Conservation (phyloP, 768 basidiomycete genomes). For the Phlegmacium glaucopus region DNA sequence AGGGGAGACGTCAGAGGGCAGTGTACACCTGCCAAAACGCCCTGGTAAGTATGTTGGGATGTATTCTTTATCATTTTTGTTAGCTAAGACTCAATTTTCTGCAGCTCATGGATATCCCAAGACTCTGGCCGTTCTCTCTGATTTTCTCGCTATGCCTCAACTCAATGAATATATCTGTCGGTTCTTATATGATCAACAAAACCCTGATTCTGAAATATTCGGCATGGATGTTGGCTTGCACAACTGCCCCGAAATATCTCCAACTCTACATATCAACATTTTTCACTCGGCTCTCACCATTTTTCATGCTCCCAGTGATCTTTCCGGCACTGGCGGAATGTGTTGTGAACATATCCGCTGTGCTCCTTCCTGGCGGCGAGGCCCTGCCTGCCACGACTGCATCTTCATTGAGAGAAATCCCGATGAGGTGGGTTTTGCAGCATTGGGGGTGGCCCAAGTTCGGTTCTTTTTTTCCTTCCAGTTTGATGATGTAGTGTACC, state of each 20-base stretch:
- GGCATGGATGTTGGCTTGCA: no score
- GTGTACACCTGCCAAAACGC: not conserved
- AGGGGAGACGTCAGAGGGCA: not conserved
- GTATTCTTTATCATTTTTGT: no score
- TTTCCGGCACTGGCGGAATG: slow-evolving; percentile 12
- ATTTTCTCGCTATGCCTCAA: not conserved
- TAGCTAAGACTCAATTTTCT: not conserved
- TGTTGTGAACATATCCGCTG: slow-evolving; percentile 15
- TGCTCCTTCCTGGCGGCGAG: slow-evolving; percentile 14
- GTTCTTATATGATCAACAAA: not conserved
- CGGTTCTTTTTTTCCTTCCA: no score
- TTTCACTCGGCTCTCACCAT: no score
- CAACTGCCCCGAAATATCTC: no score
- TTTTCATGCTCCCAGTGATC: slow-evolving; percentile 15
- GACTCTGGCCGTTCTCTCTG: no score
- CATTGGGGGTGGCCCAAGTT: no score
- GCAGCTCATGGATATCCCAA: no score
- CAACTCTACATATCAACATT: no score
- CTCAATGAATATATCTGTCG: not conserved
- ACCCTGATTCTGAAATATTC: no score
- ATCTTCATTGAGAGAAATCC: slow-evolving; percentile 13
- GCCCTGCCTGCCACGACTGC: slow-evolving; percentile 7
- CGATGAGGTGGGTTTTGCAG: no score
- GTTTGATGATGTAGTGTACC: no score
- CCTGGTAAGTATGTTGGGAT: not conserved